Base-by-base conservation (phyloP, 805 yeast species). In the Priceomyces carsonii region DNA sequence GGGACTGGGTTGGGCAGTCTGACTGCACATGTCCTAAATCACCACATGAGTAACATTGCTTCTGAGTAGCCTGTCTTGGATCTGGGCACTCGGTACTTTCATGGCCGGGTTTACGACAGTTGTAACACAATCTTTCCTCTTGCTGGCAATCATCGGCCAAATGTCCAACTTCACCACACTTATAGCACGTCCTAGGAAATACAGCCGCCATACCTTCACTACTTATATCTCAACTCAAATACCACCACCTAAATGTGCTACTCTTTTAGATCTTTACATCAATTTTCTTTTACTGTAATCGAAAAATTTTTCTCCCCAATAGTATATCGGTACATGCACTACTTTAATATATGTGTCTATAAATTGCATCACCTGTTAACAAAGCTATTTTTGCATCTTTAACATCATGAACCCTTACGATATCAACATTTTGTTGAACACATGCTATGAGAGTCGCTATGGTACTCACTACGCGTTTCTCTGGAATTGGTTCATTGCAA, bases 31-130 rank as follows among this genome's bases (percentile, higher is more conserved):
- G 97, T 38, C 96, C 96, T 39, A 83, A 75, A 61, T 83, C 85
- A 54, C 93, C 93, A 69, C 97, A 89, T 64, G 84, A 84, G 82
- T 85, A 89, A 67, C 97, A 89, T 64, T 89, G 89, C 67, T 89
- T 89, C 62, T 79, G 79, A 50, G 80, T 79, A 48, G 85, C 77
- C 64, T 88, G 89, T 66, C 82, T 85, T 59, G 95, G 95, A 57
- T 81, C 80, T 29, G 93, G 84, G 67, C 97, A 89, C 46, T 85
- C 95, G 50, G 79, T 76, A 36, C 93, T 85, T 65, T 86, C 90
- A 65, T 87, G 96, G 46, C 93, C 93, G 42, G 95, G 83, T 63
- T 82, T 75, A 60, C 82, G 85, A 68, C 96, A 87, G 80, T 88
- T 87, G 84, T 88, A 87, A 69, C 96, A 87, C 59, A 87, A 73